These are phyloP conservation scores for Capillidium heterosporum DNA, from an alignment of 371 early-diverging fungal genomes.

Conservation along the genomic window DNA sequence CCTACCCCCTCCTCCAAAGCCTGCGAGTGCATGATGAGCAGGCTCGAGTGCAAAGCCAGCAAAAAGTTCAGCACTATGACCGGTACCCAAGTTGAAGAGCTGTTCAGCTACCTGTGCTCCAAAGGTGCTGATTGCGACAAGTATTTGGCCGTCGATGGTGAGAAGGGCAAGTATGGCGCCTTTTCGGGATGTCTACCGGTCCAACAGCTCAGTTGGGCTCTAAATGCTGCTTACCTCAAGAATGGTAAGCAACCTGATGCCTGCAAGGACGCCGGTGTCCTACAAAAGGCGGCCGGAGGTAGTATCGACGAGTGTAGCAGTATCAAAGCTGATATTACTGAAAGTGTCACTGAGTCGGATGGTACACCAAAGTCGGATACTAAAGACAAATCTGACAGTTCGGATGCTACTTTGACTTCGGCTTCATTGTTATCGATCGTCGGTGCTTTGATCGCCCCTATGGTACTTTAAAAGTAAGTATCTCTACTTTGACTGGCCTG, in stretches of 20 bases:
- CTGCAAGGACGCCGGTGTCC: conserved; percentile 8
- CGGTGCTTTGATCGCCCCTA: too few species aligned
- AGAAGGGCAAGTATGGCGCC: background rate
- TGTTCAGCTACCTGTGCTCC: background rate
- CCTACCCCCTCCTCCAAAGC: conserved; percentile 44
- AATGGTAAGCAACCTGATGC: conserved; percentile 11
- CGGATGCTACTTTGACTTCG: too few species aligned
- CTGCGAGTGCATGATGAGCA: conserved; percentile 50
- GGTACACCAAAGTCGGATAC: too few species aligned
- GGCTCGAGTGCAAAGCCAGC: conserved; percentile 28
- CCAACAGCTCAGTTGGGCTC: conserved; percentile 24
- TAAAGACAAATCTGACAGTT: too few species aligned
- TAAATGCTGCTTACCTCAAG: conserved; percentile 12
- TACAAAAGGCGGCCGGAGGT: background rate
- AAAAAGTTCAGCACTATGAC: background rate
- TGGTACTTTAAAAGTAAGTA: too few species aligned
- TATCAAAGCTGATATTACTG: conserved; percentile 1
- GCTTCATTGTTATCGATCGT: too few species aligned
- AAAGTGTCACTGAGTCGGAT: too few species aligned
- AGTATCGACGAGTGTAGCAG: background rate
- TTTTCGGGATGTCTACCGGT: conserved; percentile 23
- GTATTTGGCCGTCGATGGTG: background rate
- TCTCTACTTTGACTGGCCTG: too few species aligned
- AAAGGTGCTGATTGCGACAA: background rate
- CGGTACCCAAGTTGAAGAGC: background rate